phyloP scores from a whole-genome alignment of 2,329 filamentous ascomycete genomes.

The Fusarium secorum region DNA sequence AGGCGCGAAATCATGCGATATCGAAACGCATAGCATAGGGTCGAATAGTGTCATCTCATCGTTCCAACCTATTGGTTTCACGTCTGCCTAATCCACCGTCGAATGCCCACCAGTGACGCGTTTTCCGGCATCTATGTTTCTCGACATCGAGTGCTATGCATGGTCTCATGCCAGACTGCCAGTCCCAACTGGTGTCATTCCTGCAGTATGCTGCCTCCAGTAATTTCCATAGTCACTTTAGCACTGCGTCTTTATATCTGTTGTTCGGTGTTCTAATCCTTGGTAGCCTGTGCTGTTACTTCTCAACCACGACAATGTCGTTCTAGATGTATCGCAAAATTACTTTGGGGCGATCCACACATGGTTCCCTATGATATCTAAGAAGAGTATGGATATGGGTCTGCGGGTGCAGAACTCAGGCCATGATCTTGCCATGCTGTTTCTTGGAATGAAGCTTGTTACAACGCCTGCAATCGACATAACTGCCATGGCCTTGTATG shows the following conservation, averaged over 20 bases:
- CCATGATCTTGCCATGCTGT: not conserved
- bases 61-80: not conserved
- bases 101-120: fast-evolving
- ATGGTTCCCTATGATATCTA: not conserved
- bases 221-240: fast-evolving
- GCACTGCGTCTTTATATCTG: too few species aligned
- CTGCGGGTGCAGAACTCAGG: not conserved
- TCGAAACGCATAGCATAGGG: not conserved
- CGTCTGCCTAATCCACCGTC: not conserved
- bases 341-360: not conserved
- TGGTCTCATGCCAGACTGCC: not conserved
- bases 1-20: not conserved
- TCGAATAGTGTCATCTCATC: not conserved
- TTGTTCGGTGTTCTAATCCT: not conserved
- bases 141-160: not conserved
- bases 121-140: not conserved
- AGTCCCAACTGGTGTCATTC: not conserved
- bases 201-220: not conserved
- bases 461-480: not conserved
- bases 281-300: not conserved
- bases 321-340: not conserved
- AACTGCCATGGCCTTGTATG: not conserved
- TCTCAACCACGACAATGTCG: not conserved
- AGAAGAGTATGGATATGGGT: not conserved
- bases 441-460: not conserved